These are phyloP conservation scores for Calocybe indica DNA, from an alignment of 768 basidiomycete species.

Conservation along the genomic window DNA sequence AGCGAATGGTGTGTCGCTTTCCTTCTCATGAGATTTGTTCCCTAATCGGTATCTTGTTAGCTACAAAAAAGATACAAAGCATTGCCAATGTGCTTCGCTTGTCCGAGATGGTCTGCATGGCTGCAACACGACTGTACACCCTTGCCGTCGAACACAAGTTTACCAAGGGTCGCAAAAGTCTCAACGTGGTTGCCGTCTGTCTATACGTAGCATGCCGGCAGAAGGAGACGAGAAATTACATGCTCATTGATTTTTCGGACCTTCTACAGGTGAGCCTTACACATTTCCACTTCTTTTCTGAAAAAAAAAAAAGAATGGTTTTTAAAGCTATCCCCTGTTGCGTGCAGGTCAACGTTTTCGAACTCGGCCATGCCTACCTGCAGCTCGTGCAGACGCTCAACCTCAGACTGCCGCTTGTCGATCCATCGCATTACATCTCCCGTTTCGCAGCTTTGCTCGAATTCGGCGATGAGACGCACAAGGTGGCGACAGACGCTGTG, in stretches of 20 bases:
- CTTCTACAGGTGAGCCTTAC: slow-evolving; percentile 62
- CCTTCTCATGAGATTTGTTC: not conserved
- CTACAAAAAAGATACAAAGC: slow-evolving; percentile 76
- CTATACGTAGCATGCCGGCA: slow-evolving; percentile 91
- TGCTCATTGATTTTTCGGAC: slow-evolving; percentile 99
- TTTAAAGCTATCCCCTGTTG: not conserved
- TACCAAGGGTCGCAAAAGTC: slow-evolving; percentile 85
- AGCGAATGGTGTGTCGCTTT: slow-evolving; percentile 61
- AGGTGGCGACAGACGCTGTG: slow-evolving; percentile 88
- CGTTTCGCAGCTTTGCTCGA: slow-evolving; percentile 93
- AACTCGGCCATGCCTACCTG: slow-evolving; percentile 93
- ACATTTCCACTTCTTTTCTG: not conserved
- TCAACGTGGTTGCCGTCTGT: slow-evolving; percentile 94
- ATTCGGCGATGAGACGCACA: slow-evolving; percentile 91
- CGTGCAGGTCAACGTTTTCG: slow-evolving; percentile 89
- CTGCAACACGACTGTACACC: slow-evolving; percentile 84
- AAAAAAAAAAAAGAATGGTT: not conserved
- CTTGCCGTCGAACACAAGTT: slow-evolving; percentile 94
- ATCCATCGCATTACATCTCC: slow-evolving; percentile 94
- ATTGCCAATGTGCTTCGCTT: slow-evolving; percentile 75
- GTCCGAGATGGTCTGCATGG: slow-evolving; percentile 72
- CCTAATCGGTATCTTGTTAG: slow-evolving; percentile 30
- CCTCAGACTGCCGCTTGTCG: slow-evolving; percentile 81
- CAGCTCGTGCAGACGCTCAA: slow-evolving; percentile 87
- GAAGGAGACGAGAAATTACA: slow-evolving; percentile 86